Conservation (phyloP, 441 rosid genomes). For the Gossypium trilobum region DNA sequence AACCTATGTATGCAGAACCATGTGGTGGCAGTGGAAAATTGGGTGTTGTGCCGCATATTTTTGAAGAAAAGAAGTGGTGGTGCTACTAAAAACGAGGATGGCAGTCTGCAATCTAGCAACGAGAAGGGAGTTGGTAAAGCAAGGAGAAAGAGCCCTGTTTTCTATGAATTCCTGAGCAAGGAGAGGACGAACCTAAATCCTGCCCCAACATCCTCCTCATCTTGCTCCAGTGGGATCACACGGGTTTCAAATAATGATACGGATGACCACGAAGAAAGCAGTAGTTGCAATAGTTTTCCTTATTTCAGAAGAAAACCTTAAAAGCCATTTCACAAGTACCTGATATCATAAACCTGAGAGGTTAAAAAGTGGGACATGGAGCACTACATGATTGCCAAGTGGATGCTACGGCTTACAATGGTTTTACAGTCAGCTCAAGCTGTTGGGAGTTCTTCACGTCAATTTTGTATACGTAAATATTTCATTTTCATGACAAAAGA, state of each 20-base stretch:
- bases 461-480: background rate
- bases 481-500: background rate
- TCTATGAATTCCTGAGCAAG: slow-evolving; percentile 66
- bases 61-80: slow-evolving; percentile 56
- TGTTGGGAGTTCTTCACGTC: slow-evolving; percentile 33
- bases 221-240: slow-evolving; percentile 72
- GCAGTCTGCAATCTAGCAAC: slow-evolving; percentile 17
- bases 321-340: slow-evolving; percentile 11
- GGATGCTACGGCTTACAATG: slow-evolving; percentile 28
- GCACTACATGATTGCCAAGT: slow-evolving; percentile 21
- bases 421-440: slow-evolving; percentile 24
- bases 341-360: slow-evolving; percentile 10
- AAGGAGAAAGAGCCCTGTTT: slow-evolving; percentile 48
- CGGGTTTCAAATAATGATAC: slow-evolving; percentile 43
- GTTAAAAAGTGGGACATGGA: slow-evolving; percentile 17
- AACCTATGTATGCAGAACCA: slow-evolving; percentile 31
- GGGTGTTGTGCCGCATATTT: slow-evolving; percentile 91
- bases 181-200: slow-evolving; percentile 56
- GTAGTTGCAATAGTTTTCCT: slow-evolving; percentile 60
- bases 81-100: slow-evolving; percentile 40
- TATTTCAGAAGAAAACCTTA: slow-evolving; percentile 52
- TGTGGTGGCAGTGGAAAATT: slow-evolving; percentile 44
- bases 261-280: slow-evolving; percentile 58
- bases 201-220: slow-evolving; percentile 50
- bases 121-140: slow-evolving; percentile 29